Evolutionary conservation across 164 flowering plant genomes (phyloP), one percentile per base, ranked within the genome.

Genomic region (Pachysandra terminalis): DNA sequence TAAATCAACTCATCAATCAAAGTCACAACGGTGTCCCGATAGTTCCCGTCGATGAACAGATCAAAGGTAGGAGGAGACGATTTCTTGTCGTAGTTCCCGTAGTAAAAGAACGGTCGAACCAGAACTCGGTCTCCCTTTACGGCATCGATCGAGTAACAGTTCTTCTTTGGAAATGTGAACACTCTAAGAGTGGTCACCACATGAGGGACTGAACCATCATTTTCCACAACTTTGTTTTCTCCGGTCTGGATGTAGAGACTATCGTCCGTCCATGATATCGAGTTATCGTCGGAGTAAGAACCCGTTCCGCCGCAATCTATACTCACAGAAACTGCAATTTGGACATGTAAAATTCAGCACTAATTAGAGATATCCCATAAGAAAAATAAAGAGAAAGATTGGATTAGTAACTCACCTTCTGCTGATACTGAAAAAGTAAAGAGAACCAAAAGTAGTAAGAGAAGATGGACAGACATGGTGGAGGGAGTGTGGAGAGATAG

Each of bases 1-100:
- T 2, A 65, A 22, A 25, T 24, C 23, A 48, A 19, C 17, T 9
- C 9, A 21, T 66, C 64, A 8, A 0, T 53, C 3, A 57, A 51
- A 0, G 68, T 72, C 23, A 3, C 58, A 0, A 74, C 69, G 0
- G 71, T 64, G 24, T 32, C 60, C 77, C 81, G 73, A 4, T 48
- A 17, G 56, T 73, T 75, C 0, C 77, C 81, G 54, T 75, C 78
- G n/a, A 68, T 56, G 0, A 64, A 68, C 0, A 76, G 57, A 35
- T 71, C 79, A 48, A 76, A 79, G 12, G 62, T 51, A 4, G 82
- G 82, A 0, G 79, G 73, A 9, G 66, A 27, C 0, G 56, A n/a
- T 3, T 68, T 71, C 7, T 21, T 23, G 66, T 79, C 82, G 19
- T 76, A 79, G 40, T 73, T 73, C 26, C 77, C 75, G n/a, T 76